A percentile compares a stretch with the other conserved stretches of the same genome.
Conservation (phyloP, 192 early-diverging fungal species). For the Linnemannia zychae region DNA sequence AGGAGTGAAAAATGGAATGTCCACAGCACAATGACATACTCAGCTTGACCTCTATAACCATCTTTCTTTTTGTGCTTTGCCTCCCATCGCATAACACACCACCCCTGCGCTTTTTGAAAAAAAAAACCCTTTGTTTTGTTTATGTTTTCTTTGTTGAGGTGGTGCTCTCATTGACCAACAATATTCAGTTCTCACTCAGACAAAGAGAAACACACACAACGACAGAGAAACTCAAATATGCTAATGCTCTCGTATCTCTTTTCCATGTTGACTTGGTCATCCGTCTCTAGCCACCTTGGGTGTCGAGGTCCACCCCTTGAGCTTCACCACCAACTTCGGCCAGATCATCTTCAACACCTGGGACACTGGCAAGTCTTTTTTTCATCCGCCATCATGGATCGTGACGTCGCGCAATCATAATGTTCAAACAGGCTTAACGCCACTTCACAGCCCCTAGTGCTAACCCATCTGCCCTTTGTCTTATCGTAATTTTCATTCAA, state of each 20-base stretch:
- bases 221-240: background rate
- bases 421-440: background rate
- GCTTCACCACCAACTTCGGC: constrained; percentile 98
- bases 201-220: background rate
- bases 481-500: background rate
- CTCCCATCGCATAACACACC: background rate
- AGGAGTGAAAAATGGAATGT: background rate
- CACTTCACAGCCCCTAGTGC: background rate
- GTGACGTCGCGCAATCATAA: background rate
- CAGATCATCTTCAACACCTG: constrained; percentile 98
- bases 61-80: background rate
- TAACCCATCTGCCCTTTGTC: background rate
- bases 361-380: constrained; percentile 80
- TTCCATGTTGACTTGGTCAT: constrained; percentile 11
- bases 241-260: background rate
- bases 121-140: background rate
- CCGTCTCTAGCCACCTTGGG: constrained; percentile 90
- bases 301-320: constrained; percentile 98
- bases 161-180: background rate
- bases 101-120: constrained; percentile 1
- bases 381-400: background rate
- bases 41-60: background rate
- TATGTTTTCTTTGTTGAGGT: background rate
- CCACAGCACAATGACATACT: background rate
- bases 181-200: background rate